Base-by-base conservation (phyloP, 2,329 filamentous ascomycete species). In the Helotiales sp. region DNA sequence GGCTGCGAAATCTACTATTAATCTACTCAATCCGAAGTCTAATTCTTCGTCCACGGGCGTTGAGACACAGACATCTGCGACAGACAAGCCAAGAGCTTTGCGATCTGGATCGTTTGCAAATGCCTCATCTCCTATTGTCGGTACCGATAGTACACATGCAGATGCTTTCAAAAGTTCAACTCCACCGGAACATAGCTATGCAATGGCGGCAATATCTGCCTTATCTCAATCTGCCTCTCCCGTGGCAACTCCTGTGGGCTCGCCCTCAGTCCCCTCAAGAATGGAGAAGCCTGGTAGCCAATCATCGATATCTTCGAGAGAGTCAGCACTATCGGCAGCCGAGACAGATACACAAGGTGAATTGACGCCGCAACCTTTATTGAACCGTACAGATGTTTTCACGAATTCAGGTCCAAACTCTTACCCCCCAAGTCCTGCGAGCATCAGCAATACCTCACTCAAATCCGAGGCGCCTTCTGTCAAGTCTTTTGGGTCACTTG, bases 141-240 rank as follows among this genome's bases (percentile, higher is more conserved):
- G 83, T 29, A 85, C 86, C 0, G 87, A 91, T 66, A 79, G 81
- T 31, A 80, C 83, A 0, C 86, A 87, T 61, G 84, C 85, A 19
- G 87, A 91, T 59, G 78, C 85, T 12, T 82, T 83, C 63, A 83
- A 81, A 59, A 78, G 81, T 13, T 81, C 76, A 13, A 67, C 77
- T 1, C 79, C 80, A 5, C 80, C 82, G 1, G 81, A 85, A 34
- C 79, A 85, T 50, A 78, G 78, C 58, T 77, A 83, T 68, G 88
- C 82, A 25, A 90, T 92, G 79, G 86, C 87, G 54, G 85, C 84
- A 36, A 77, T 90, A 36, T 85, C 88, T n/a, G 81, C 78, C 17
- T 79, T 82, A 17, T 84, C 87, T 1, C 79, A 82, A 33, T 51
- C 81, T n/a, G 71, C 74, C 22, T 82, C 83, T 1, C 81, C 83